Conservation (phyloP, 306 rosid species). For the Quercus dentata region DNA sequence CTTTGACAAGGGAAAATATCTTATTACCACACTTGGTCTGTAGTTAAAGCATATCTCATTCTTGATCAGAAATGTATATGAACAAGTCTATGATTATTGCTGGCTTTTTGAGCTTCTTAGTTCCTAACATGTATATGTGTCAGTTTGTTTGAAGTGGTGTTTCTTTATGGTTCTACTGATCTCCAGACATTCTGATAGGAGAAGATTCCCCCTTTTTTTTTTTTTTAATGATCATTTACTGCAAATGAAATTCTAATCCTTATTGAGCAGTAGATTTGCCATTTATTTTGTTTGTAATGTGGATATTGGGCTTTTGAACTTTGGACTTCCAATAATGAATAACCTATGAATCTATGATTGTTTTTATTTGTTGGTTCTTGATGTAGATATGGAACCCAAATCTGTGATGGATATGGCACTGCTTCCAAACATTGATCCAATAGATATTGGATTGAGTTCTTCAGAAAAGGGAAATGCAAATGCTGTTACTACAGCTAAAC, state of each 20-base stretch:
- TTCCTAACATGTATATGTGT: not conserved
- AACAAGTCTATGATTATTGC: not conserved
- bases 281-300: not conserved
- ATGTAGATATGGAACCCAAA: conserved; percentile 66
- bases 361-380: conserved; percentile 17
- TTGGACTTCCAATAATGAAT: conserved; percentile 10
- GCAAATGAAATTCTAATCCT: not conserved
- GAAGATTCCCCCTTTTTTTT: too few species aligned
- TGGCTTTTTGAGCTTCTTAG: not conserved
- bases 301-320: not conserved
- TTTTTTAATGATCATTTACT: not conserved
- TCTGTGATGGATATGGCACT: conserved; percentile 68
- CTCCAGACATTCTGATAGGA: not conserved
- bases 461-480: conserved; percentile 61
- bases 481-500: conserved; percentile 52
- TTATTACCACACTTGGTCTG: not conserved
- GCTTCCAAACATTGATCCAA: conserved; percentile 58
- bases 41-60: not conserved
- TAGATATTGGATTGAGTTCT: conserved; percentile 57
- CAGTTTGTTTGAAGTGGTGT: not conserved
- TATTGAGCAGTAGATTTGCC: not conserved
- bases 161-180: not conserved
- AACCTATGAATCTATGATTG: conserved; percentile 4
- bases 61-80: not conserved
- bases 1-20: not conserved